Evolutionary conservation across 441 rosid species (phyloP), one percentile per base, ranked within the genome.

Genomic region (Adansonia madagascariensis): DNA sequence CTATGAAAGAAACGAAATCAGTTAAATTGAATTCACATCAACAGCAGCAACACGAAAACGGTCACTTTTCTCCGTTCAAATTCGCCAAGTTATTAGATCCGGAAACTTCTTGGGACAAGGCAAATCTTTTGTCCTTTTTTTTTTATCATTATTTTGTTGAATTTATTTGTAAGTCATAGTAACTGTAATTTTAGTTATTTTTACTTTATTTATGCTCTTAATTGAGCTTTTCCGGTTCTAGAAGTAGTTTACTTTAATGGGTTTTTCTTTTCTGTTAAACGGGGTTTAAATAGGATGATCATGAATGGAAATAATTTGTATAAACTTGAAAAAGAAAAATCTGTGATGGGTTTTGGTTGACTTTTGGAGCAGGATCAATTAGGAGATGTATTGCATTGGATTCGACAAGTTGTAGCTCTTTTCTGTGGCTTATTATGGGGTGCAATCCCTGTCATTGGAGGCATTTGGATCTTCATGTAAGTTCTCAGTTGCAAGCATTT

Each of bases 341-440:
- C 22, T 24, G 24, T 69, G 35, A 59, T 50, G 24, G 9, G 43
- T 2, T 71, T 71, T 61, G 77, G 14, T 79, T 82, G 61, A 55
- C 73, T 81, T 22, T 77, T 83, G 80, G 76, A 7, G 63, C 86
- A 96, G 99, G 99, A 96, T 88, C 98, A 92, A 89, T 74, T 96
- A 76, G 99, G 99, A 83, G 99, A 96, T 89, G 98, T 90, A 39
- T 84, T 95, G 89, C 99, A 95, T 82, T 95, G 99, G 99, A 91
- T 91, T 79, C 84, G 98, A 71, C 99, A 95, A 86, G 88, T 81
- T n/a, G 88, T 91, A 75, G 97, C 91, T 24, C 80, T 95, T 60
- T 31, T 89, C n/a, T 91, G 91, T 78, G 99, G 99, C 47, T 84
- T 95, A 83, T 78, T 95, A 73, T 95, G 93, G 89, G 99, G 99